Percentiles rank a stretch among this genome's conserved stretches.
Conservation (phyloP, 2,329 filamentous ascomycete species). For the Aspergillus sp. region DNA sequence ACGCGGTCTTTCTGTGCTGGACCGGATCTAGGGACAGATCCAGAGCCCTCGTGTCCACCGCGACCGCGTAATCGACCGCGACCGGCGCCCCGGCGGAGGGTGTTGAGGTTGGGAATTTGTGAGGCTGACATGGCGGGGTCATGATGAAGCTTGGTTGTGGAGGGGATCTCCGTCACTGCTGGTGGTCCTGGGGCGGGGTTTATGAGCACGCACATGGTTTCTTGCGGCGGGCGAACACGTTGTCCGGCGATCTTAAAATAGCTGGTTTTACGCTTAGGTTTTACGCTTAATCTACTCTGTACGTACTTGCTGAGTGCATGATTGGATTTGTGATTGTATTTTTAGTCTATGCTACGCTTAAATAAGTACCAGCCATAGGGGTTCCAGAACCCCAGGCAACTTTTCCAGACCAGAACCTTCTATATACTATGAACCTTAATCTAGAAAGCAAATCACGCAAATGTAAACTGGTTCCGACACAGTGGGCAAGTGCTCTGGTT, state of each 20-base stretch:
- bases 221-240: neutral
- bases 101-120: conserved; percentile 76
- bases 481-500: conserved; percentile 89
- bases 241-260: neutral
- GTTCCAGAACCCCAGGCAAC: neutral
- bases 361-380: neutral
- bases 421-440: neutral
- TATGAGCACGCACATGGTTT: neutral
- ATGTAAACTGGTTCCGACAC: conserved; percentile 79
- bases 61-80: conserved; percentile 51
- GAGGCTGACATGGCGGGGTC: conserved; percentile 62
- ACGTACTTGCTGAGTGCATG: neutral
- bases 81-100: conserved; percentile 54
- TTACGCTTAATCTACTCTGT: neutral
- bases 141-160: conserved; percentile 16
- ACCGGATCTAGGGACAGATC: conserved; percentile 22
- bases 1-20: conserved; percentile 62
- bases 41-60: conserved; percentile 28
- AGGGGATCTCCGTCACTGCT: conserved; percentile 6
- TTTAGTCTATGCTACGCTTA: neutral
- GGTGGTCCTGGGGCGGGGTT: neutral
- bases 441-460: conserved; percentile 14
- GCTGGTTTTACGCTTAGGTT: neutral
- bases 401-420: neutral
- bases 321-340: neutral